These are phyloP conservation scores for Bertia moriformis DNA, from an alignment of 2,329 filamentous ascomycete species.

Conservation along the genomic window DNA sequence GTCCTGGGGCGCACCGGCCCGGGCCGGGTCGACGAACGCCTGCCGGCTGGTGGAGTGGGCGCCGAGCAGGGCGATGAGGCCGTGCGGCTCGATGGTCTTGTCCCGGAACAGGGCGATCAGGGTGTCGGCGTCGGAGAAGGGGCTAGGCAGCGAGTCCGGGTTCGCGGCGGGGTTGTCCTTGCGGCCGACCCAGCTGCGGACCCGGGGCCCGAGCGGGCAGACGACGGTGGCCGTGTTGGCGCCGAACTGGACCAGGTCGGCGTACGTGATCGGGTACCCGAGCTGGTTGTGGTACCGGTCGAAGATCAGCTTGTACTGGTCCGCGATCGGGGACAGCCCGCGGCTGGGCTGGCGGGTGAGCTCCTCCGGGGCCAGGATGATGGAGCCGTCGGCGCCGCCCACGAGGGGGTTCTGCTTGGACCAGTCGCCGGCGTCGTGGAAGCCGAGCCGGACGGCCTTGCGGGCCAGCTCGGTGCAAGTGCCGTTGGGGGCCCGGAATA, in stretches of 20 bases:
- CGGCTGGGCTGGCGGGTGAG: conserved; percentile 13
- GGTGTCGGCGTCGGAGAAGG: conserved; percentile 14
- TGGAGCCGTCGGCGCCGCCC: conserved; percentile 13
- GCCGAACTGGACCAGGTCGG: conserved; percentile 26
- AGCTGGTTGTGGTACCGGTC: conserved; percentile 12
- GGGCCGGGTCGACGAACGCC: conserved; percentile 14
- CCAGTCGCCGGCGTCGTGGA: conserved; percentile 13
- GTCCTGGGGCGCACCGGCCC: conserved; percentile 16
- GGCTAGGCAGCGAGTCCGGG: conserved; percentile 19
- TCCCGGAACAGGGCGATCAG: conserved; percentile 19
- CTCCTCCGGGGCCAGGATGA: conserved; percentile 9
- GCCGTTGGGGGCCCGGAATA: conserved; percentile 6
- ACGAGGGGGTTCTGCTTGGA: conserved; percentile 5
- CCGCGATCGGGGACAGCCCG: conserved; percentile 18
- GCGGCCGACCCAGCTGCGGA: conserved; percentile 22
- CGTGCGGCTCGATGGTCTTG: conserved; percentile 22
- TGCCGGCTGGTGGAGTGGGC: conserved; percentile 25
- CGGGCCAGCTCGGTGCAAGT: conserved; percentile 11
- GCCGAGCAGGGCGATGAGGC: conserved; percentile 26
- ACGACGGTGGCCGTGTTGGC: conserved; percentile 20
- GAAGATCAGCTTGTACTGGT: conserved; percentile 12
- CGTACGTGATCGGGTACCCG: conserved; percentile 16
- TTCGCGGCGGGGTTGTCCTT: conserved; percentile 17
- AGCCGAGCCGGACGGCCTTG: conserved; percentile 12
- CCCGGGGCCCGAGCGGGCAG: conserved; percentile 23